Evolutionary conservation across 1,284 basidiomycete species (phyloP).

Genomic region (Trichosporon inkin): DNA sequence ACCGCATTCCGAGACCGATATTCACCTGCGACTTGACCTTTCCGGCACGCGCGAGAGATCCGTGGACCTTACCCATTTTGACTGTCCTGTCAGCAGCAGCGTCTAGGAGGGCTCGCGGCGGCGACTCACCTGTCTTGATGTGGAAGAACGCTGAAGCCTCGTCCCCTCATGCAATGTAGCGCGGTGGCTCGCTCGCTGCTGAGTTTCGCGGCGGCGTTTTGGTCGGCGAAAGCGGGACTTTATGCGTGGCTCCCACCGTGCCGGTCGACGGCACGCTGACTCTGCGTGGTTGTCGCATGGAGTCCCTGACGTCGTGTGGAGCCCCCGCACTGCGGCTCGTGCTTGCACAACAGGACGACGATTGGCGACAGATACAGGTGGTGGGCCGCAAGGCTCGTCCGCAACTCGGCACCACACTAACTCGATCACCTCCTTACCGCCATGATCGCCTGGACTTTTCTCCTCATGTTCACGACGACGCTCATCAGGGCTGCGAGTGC

Average conservation of each 20-base stretch:
- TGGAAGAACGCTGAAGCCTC: slow-evolving; percentile 7
- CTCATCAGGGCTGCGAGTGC: background rate
- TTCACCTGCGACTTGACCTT: slow-evolving; percentile 90
- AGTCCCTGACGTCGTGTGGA: background rate
- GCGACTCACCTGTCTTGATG: slow-evolving; percentile 15
- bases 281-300: background rate
- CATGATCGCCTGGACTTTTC: background rate
- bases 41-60: slow-evolving; percentile 98
- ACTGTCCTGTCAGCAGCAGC: slow-evolving; percentile 20
- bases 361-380: background rate
- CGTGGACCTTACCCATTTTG: slow-evolving; percentile 76
- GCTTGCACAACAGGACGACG: no score
- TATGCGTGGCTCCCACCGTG: background rate
- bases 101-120: background rate
- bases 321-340: background rate
- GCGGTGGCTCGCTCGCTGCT: background rate
- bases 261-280: background rate
- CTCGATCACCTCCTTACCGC: background rate
- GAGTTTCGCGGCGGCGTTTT: slow-evolving; percentile 5
- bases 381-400: background rate
- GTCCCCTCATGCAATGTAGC: background rate
- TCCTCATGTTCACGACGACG: background rate
- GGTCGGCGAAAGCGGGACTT: background rate
- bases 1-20: slow-evolving; percentile 12
- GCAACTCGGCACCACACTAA: background rate